These are phyloP conservation scores for Beverwykella pulmonaria DNA, from an alignment of 495 filamentous ascomycete species.

Conservation along the genomic window DNA sequence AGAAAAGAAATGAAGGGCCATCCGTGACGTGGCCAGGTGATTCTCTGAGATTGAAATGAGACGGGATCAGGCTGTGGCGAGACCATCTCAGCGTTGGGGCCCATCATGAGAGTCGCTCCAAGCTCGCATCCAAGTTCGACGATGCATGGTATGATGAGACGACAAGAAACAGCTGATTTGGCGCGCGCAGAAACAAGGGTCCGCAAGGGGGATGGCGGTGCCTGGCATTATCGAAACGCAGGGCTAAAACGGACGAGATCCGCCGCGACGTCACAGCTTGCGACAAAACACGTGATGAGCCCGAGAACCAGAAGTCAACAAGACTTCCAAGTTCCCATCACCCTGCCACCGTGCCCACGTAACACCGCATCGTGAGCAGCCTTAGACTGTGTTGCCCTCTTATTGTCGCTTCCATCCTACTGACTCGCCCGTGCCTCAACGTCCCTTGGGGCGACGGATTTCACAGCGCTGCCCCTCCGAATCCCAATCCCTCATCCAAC, in stretches of 20 bases:
- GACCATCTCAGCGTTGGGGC: too few relatives aligned
- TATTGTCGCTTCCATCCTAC: not conserved
- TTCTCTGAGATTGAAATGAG: not conserved
- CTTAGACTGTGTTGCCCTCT: not conserved
- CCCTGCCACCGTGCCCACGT: not conserved
- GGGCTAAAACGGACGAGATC: not conserved
- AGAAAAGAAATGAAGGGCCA: not conserved
- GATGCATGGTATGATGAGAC: not conserved
- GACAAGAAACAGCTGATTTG: not conserved
- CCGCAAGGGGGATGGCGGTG: slow-evolving; percentile 2
- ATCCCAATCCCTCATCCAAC: not conserved
- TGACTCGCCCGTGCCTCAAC: not conserved
- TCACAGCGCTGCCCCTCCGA: not conserved
- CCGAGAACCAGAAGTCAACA: not conserved
- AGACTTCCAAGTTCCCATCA: not conserved
- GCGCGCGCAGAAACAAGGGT: not conserved
- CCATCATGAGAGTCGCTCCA: not conserved
- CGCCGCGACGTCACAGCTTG: slow-evolving; percentile 2
- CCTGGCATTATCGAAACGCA: slow-evolving; percentile 6
- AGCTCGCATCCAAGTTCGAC: not conserved
- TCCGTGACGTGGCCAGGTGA: not conserved
- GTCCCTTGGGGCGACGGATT: not conserved
- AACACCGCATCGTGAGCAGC: not conserved
- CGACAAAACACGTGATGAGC: not conserved
- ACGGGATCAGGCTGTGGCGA: not conserved